A percentile compares a stretch with the other conserved stretches of the same genome.
Evolutionary conservation across 2,329 filamentous ascomycete species (phyloP).

Genomic region (Arthrocladium fulminans): DNA sequence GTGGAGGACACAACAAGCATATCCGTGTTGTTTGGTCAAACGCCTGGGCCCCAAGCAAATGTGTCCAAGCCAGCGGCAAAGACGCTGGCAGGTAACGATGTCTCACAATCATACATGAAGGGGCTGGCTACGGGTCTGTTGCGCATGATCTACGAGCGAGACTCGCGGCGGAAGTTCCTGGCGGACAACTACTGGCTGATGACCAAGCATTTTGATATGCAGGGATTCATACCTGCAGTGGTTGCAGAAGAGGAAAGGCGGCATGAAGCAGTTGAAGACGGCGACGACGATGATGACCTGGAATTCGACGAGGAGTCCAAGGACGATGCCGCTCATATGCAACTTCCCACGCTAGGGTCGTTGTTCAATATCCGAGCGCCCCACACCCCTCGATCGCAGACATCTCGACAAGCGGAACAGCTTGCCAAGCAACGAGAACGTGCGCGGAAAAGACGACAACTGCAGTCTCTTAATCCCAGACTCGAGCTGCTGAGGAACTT

Average conservation of each 20-base stretch:
- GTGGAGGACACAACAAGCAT: conserved; percentile 24
- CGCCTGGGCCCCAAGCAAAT: conserved; percentile 13
- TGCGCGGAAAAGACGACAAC: conserved; percentile 56
- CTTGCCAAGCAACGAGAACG: conserved; percentile 32
- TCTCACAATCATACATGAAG: conserved; percentile 70
- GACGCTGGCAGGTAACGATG: conserved; percentile 54
- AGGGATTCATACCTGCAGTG: conserved; percentile 74
- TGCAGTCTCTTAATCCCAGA: conserved; percentile 74
- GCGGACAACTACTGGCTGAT: conserved; percentile 87
- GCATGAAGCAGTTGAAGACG: conserved; percentile 58
- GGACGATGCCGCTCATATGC: conserved; percentile 30
- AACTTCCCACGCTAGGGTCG: conserved; percentile 30
- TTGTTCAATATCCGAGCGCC: conserved; percentile 21
- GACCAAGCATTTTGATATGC: conserved; percentile 79
- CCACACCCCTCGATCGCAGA: conserved; percentile 17
- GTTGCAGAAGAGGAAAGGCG: conserved; percentile 76
- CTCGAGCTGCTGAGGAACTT: conserved; percentile 89
- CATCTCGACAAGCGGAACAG: conserved; percentile 15
- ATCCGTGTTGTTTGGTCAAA: conserved; percentile 17
- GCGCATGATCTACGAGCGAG: conserved; percentile 83
- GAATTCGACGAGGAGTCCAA: conserved; percentile 35
- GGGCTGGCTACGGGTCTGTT: conserved; percentile 70
- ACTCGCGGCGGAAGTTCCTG: conserved; percentile 78
- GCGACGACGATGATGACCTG: conserved; percentile 44
- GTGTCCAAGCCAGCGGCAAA: conserved; percentile 31